Evolutionary conservation across 495 filamentous ascomycete species (phyloP), one percentile per base, ranked within the genome.

Genomic region (Neurospora pannonica): DNA sequence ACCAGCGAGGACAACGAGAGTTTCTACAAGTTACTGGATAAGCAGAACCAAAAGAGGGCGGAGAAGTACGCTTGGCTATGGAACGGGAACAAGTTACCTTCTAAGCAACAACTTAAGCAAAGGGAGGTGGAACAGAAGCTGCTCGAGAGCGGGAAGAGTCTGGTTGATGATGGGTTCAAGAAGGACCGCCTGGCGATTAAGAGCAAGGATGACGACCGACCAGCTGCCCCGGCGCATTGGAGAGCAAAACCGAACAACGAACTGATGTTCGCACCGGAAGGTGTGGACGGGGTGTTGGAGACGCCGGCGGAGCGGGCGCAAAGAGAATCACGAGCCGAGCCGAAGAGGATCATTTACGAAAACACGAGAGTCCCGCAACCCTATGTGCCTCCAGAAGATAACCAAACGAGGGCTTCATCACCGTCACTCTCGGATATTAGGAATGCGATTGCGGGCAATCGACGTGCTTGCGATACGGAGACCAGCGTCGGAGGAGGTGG

Each of bases 1-100:
- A 98, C 95, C 5, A 96, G 92, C 76, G 96, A 99, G 82, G 96
- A 99, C 81, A 98, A 98, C 78, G 95, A 97, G 78, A 93, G 91
- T 70, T 98, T 99, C 85, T 95, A 97, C 82, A 92, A 91, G 78
- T 86, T 98, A 1, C 84, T 99, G 15, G 96, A 99, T 83, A 94
- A 92, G 80, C 93, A 97, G 77, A 99, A 98, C 79, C 86, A 89
- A 36, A 95, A 94, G 80, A 88, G 87, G 46, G 89, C 91, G 15
- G 91, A 93, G 79, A 95, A 93, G 75, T 90, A 97, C 79, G 90
- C 90, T 0, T 99, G 95, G 92, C 85, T 97, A 70, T 97, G 93
- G 91, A 88, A 86, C 39, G 90, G 89, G 36, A 98, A 98, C 80
- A 97, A 97, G 82, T 87, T 98, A 36, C 94, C 93, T 0, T 90